These are phyloP conservation scores for Pichia heedii DNA, from an alignment of 805 yeast genomes.

Conservation along the genomic window DNA sequence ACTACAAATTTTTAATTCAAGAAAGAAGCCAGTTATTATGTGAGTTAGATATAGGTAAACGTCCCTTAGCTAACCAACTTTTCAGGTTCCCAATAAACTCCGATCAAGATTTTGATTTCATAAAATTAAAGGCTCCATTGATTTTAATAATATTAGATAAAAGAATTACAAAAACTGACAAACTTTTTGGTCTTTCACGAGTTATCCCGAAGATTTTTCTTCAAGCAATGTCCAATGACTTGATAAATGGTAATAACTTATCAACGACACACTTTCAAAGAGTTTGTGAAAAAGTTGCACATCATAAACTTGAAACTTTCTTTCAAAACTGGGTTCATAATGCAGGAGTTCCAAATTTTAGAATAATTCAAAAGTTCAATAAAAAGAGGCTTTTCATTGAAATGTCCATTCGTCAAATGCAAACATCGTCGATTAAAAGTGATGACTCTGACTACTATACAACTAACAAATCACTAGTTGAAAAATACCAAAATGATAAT, in stretches of 20 bases:
- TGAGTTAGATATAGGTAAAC: constrained; percentile 64
- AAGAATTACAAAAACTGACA: constrained; percentile 93
- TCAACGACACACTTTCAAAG: constrained; percentile 82
- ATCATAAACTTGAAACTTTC: constrained; percentile 70
- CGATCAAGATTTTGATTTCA: constrained; percentile 54
- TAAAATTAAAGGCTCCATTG: constrained; percentile 75
- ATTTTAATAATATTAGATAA: constrained; percentile 78
- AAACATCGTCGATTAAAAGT: constrained; percentile 38
- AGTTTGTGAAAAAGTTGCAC: constrained; percentile 92
- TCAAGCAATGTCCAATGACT: constrained; percentile 93
- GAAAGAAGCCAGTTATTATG: constrained; percentile 57
- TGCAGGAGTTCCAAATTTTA: constrained; percentile 79
- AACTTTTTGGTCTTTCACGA: constrained; percentile 84
- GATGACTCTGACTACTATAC: constrained; percentile 14
- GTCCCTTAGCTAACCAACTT: constrained; percentile 71
- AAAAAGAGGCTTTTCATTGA: constrained; percentile 90
- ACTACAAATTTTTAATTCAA: constrained; percentile 64
- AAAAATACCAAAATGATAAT: constrained; percentile 2
- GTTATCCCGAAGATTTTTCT: constrained; percentile 85
- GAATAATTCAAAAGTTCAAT: constrained; percentile 86
- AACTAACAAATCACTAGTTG: background rate
- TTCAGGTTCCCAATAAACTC: constrained; percentile 52
- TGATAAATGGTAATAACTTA: constrained; percentile 62
- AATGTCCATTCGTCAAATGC: constrained; percentile 88
- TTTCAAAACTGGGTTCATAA: constrained; percentile 93